Evolutionary conservation across 148 eudicot genomes (phyloP).

Genomic region (Polygonum maritimum): DNA sequence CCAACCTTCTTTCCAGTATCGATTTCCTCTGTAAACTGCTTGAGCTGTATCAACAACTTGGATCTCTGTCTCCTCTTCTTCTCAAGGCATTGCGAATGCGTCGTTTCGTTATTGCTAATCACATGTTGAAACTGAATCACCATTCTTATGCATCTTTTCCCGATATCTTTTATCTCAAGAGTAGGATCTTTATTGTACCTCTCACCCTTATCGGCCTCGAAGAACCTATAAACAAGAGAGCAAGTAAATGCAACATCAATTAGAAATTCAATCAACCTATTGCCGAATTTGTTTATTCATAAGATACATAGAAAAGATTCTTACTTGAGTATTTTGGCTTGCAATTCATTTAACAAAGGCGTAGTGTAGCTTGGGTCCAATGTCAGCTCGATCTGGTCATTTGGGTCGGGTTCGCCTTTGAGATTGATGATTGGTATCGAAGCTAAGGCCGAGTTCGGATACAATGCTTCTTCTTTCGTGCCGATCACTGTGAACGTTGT

Average conservation of each 20-base stretch:
- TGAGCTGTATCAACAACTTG: neutral
- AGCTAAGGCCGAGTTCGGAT: neutral
- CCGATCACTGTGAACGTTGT: neutral
- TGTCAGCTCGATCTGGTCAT: neutral
- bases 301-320: neutral
- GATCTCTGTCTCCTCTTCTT: constrained; percentile 1
- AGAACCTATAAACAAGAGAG: neutral
- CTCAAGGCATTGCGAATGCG: neutral
- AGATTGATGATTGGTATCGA: neutral
- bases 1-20: neutral
- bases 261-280: too few relatives aligned
- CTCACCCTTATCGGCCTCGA: neutral
- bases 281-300: too few relatives aligned
- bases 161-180: neutral
- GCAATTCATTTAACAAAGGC: neutral
- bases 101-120: neutral
- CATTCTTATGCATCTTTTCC: neutral
- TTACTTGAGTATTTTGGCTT: neutral
- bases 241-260: too few relatives aligned
- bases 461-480: neutral
- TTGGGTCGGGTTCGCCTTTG: neutral
- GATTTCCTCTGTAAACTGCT: neutral
- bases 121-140: neutral
- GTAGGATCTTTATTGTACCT: neutral
- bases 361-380: neutral